These are phyloP conservation scores for Neonectria faginata DNA, from an alignment of 2,329 filamentous ascomycete species.

Conservation along the genomic window DNA sequence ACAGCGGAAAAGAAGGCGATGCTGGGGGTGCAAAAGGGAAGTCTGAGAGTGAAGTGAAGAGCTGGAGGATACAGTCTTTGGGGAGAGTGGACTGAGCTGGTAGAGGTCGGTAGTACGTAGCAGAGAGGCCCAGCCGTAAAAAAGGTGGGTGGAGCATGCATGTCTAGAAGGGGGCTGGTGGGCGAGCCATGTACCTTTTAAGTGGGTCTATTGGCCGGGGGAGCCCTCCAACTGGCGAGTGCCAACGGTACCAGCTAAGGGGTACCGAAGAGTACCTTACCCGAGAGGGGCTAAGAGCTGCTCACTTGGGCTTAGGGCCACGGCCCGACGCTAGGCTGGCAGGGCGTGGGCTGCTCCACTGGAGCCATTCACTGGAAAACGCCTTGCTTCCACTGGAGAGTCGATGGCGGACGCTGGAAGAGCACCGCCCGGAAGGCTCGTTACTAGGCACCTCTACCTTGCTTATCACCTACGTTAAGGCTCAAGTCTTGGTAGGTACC, in stretches of 20 bases:
- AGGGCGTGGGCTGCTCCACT: background rate
- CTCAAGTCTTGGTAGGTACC: background rate
- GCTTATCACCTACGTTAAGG: background rate
- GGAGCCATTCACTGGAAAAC: background rate
- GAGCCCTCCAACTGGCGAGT: background rate
- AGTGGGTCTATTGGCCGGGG: background rate
- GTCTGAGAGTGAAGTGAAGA: background rate
- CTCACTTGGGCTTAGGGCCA: background rate
- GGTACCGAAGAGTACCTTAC: slow-evolving; percentile 2
- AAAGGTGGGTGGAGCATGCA: slow-evolving; percentile 13
- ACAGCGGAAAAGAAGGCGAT: background rate
- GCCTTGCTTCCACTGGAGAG: background rate
- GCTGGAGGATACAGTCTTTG: background rate
- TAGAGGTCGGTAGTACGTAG: slow-evolving; percentile 1
- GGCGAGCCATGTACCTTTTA: slow-evolving; percentile 9
- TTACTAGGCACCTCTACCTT: slow-evolving; percentile 2
- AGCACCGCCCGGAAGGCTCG: slow-evolving; percentile 1
- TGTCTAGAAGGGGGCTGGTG: slow-evolving; percentile 15
- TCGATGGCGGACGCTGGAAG: background rate
- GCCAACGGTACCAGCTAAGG: background rate
- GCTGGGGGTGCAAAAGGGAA: background rate
- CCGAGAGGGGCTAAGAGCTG: slow-evolving; percentile 3
- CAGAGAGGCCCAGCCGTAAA: background rate
- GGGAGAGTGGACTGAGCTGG: background rate
- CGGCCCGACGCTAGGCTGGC: slow-evolving; percentile 3